Base-by-base conservation (phyloP, 1,139 yeast genomes). In the Lodderomyces beijingensis region DNA sequence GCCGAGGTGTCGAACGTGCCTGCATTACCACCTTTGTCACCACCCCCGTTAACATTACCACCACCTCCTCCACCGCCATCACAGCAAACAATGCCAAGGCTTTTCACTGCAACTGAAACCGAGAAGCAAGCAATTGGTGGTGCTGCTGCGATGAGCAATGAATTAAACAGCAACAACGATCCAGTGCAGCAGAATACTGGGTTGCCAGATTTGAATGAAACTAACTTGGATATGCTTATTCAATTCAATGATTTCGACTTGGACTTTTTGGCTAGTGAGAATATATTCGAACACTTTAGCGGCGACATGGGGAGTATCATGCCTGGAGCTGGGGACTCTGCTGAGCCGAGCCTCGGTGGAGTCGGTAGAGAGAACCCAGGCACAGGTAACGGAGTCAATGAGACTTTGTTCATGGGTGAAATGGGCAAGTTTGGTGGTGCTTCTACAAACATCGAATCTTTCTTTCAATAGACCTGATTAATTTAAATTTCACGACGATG, bases 181-280 rank as follows among this genome's bases (percentile, higher is more conserved):
- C 16, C 22, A 15, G 20, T 28, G 17, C 20, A 20, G 4, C 14
- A 18, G 17, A 10, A 18, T 10, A 10, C 12, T 9, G 25, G 25
- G 6, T 7, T 11, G 12, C 11, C 28, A 11, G 17, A 12, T 3
- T n/a, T 12, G 4, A 27, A n/a, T 24, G 28, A 20, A 13, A 32
- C 31, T 12, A 29, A 31, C 19, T 35, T 41, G 14, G 45, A 40
- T 28, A 28, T 38, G n/a, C 34, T 41, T 6, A 39, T 35, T 17
- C 44, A 40, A 31, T 40, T 40, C 23, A 34, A 27, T 23, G 46
- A 43, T 16, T 52, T 62, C 36, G 62, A 62, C 38, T 53, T 63
- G 32, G 68, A 62, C 30, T 55, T 62, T 34, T 46, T 63, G 26
- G 53, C 52, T 27, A 62, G 57, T 36, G 61, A 60, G 16, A 41